These are phyloP conservation scores for Silene uniflora DNA, from an alignment of 148 eudicot species.

Conservation along the genomic window DNA sequence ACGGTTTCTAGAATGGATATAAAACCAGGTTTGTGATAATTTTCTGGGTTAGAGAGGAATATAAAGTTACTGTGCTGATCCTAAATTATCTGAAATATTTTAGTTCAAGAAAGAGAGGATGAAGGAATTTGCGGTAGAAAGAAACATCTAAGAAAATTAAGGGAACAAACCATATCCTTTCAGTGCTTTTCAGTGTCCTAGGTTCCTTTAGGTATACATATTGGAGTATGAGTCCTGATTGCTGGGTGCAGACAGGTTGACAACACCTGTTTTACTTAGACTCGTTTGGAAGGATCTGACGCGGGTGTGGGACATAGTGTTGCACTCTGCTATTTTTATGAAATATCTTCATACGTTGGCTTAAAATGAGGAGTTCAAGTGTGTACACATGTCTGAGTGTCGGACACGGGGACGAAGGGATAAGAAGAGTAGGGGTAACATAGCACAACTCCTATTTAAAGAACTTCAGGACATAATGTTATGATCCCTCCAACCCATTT, in stretches of 20 bases:
- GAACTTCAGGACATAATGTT: neutral
- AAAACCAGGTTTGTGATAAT: neutral
- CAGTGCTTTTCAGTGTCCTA: neutral
- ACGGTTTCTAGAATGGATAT: neutral
- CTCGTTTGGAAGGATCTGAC: too few species aligned
- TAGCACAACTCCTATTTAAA: neutral
- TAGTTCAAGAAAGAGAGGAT: neutral
- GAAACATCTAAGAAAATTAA: neutral
- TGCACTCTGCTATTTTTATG: too few species aligned
- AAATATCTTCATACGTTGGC: too few species aligned
- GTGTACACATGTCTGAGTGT: too few species aligned
- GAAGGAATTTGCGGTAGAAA: neutral
- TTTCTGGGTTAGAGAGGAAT: neutral
- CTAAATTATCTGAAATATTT: neutral
- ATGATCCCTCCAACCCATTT: too few species aligned
- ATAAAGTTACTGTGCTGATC: neutral
- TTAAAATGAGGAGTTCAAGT: too few species aligned
- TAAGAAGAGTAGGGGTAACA: too few species aligned
- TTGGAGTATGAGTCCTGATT: neutral
- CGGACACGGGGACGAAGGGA: too few species aligned
- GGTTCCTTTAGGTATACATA: neutral
- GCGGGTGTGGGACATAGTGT: too few species aligned
- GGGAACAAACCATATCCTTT: neutral
- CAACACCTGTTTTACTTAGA: too few species aligned
- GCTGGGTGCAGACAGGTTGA: neutral